Percentiles rank a stretch among this genome's conserved stretches.
phyloP scores from a whole-genome alignment of 345 rosid species.

The Pistacia integerrima region DNA sequence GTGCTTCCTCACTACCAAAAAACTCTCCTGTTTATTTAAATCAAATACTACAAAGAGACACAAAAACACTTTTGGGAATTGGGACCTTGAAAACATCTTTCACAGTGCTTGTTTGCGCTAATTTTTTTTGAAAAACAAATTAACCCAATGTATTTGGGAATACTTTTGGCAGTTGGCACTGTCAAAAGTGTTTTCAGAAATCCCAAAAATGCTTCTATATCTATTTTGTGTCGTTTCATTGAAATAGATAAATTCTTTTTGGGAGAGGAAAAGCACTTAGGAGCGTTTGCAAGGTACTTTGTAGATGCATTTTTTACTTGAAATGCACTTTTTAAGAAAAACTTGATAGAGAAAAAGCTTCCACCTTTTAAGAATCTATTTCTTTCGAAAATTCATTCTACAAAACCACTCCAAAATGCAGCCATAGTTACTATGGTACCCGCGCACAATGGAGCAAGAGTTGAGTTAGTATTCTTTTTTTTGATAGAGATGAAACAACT shows the following conservation, averaged over 20 bases:
- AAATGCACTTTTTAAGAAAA: too few relatives aligned
- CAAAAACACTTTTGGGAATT: background rate
- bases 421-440: too few relatives aligned
- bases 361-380: too few relatives aligned
- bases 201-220: background rate
- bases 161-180: background rate
- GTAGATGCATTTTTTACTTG: too few relatives aligned
- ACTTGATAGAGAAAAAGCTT: too few relatives aligned
- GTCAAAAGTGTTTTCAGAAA: background rate
- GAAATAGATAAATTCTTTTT: background rate
- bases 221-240: background rate
- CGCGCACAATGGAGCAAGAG: too few relatives aligned
- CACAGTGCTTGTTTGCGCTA: background rate
- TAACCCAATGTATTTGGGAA: background rate
- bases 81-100: background rate
- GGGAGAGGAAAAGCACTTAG: too few relatives aligned
- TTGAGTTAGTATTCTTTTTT: too few relatives aligned
- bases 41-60: background rate
- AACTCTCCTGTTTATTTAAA: background rate
- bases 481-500: too few relatives aligned
- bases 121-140: background rate
- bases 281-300: too few relatives aligned
- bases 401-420: too few relatives aligned
- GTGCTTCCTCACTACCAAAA: background rate
- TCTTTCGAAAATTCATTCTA: too few relatives aligned